These are phyloP conservation scores for Sideroxylon spinosum DNA, from an alignment of 179 eudicot species.

Conservation along the genomic window DNA sequence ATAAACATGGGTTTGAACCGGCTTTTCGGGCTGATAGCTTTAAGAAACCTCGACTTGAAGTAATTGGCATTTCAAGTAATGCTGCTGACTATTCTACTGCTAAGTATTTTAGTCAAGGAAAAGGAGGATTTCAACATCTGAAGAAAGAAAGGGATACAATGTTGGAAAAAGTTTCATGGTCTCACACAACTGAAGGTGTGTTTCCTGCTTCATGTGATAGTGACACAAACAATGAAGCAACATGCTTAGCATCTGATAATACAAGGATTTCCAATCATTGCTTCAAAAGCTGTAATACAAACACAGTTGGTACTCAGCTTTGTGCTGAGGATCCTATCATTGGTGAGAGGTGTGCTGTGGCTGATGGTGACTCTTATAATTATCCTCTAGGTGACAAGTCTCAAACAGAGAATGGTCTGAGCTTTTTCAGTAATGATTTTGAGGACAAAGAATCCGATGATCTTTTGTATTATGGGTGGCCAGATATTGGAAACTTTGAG, in stretches of 20 bases:
- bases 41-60: slow-evolving; percentile 43
- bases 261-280: slow-evolving; percentile 30
- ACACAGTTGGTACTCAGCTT: slow-evolving; percentile 29
- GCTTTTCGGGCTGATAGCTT: slow-evolving; percentile 28
- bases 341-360: slow-evolving; percentile 35
- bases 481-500: slow-evolving; percentile 76
- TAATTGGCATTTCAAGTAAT: slow-evolving; percentile 30
- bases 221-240: slow-evolving; percentile 27
- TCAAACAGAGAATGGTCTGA: slow-evolving; percentile 45
- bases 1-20: slow-evolving; percentile 26
- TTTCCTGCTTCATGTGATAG: slow-evolving; percentile 39
- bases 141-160: slow-evolving; percentile 37
- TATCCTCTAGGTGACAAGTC: slow-evolving; percentile 44
- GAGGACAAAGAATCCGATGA: slow-evolving; percentile 59
- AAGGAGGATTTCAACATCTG: slow-evolving; percentile 20
- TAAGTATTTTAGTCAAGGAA: slow-evolving; percentile 25
- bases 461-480: slow-evolving; percentile 64
- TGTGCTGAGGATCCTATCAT: slow-evolving; percentile 41
- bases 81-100: slow-evolving; percentile 26
- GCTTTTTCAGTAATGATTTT: slow-evolving; percentile 38
- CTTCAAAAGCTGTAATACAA: slow-evolving; percentile 32
- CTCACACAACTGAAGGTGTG: slow-evolving; percentile 33
- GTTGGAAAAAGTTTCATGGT: slow-evolving; percentile 45
- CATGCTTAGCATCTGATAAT: slow-evolving; percentile 40
- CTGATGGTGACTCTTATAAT: slow-evolving; percentile 35